phyloP scores from a whole-genome alignment of 2,329 filamentous ascomycete genomes.

The Alternaria arborescens region DNA sequence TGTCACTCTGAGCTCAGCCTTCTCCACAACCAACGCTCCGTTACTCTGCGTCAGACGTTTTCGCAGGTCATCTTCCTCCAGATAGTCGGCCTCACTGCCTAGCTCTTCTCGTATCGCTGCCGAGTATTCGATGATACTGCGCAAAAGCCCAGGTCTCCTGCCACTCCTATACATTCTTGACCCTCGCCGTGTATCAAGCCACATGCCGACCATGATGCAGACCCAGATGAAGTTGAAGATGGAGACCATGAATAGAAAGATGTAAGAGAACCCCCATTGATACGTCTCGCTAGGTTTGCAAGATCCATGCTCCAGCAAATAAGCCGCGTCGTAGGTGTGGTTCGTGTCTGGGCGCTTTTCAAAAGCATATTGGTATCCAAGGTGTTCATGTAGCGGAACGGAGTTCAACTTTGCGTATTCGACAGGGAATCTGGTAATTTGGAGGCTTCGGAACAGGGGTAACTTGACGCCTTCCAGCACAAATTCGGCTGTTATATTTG shows the following conservation, averaged over 20 bases:
- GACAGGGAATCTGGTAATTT: not conserved
- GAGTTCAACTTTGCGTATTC: not conserved
- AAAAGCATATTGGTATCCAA: conserved; percentile 9
- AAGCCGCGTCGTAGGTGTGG: conserved; percentile 25
- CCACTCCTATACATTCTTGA: conserved; percentile 44
- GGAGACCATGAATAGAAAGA: conserved; percentile 46
- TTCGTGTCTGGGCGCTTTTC: conserved; percentile 26
- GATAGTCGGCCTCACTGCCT: conserved; percentile 23
- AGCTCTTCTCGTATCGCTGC: conserved; percentile 41
- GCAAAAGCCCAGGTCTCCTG: conserved; percentile 38
- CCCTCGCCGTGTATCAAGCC: conserved; percentile 39
- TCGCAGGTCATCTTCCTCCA: conserved; percentile 37
- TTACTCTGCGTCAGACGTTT: conserved; percentile 29
- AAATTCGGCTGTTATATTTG: not conserved
- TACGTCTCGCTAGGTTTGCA: conserved; percentile 45
- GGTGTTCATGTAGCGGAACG: not conserved
- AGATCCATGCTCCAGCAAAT: conserved; percentile 34
- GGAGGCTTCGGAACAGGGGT: not conserved
- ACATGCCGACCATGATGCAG: conserved; percentile 46
- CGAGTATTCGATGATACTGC: conserved; percentile 40
- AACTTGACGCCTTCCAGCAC: not conserved
- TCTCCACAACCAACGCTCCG: conserved; percentile 35
- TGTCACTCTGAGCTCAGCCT: conserved; percentile 33
- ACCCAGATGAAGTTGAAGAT: conserved; percentile 48
- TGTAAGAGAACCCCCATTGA: conserved; percentile 49